These are phyloP conservation scores for Metschnikowia lochheadii DNA, from an alignment of 805 yeast species.

Conservation along the genomic window DNA sequence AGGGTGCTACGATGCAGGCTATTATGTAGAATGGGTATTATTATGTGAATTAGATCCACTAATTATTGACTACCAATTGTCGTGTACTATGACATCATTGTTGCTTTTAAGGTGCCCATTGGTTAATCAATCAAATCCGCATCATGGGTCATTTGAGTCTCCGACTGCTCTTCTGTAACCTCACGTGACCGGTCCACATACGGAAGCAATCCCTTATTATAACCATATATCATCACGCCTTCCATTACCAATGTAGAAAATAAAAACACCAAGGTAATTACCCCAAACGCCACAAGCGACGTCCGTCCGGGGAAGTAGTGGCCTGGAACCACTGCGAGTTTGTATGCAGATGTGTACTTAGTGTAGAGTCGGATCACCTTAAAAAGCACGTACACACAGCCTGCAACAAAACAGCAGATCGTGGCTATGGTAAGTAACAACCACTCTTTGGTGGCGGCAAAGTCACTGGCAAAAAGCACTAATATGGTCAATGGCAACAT, in stretches of 20 bases:
- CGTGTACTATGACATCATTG: background rate
- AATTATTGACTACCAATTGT: background rate
- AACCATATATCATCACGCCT: constrained; percentile 12
- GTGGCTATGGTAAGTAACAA: constrained; percentile 23
- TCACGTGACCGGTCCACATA: constrained; percentile 12
- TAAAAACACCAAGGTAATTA: constrained; percentile 37
- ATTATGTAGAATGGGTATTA: background rate
- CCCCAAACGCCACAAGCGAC: constrained; percentile 43
- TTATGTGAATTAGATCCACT: no score
- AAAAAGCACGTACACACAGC: constrained; percentile 44
- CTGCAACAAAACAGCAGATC: constrained; percentile 32
- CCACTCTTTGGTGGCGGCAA: constrained; percentile 34
- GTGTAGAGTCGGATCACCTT: constrained; percentile 44
- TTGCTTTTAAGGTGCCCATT: background rate
- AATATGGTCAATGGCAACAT: constrained; percentile 43
- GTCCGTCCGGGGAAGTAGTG: constrained; percentile 43
- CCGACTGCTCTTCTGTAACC: background rate
- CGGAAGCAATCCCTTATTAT: constrained; percentile 18
- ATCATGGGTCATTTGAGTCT: background rate
- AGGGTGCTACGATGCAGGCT: background rate
- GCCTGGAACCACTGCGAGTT: constrained; percentile 26
- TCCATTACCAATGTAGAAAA: constrained; percentile 28
- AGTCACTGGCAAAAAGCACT: constrained; percentile 33
- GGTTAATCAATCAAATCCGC: constrained; percentile 1
- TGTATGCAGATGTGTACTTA: constrained; percentile 35